phyloP scores from a whole-genome alignment of 768 basidiomycete genomes.

The Roridomyces roridus region DNA sequence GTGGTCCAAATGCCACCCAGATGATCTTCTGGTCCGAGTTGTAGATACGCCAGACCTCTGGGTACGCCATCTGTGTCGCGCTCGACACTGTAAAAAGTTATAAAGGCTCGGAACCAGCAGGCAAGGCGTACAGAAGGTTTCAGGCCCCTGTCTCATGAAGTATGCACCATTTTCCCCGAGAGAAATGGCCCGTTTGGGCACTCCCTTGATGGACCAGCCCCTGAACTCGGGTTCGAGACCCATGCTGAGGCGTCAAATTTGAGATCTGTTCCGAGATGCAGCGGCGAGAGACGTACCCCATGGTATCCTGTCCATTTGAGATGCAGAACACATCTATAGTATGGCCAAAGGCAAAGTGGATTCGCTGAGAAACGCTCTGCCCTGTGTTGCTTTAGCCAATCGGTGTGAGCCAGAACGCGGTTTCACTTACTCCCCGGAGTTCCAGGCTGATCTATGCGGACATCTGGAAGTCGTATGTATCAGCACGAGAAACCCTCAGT shows the following conservation, averaged over 20 bases:
- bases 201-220: not conserved
- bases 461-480: too few species aligned
- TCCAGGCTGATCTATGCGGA: slow-evolving; percentile 1
- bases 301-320: not conserved
- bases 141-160: not conserved
- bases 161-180: not conserved
- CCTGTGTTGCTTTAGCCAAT: not conserved
- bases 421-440: not conserved
- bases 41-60: slow-evolving; percentile 1
- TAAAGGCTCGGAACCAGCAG: not conserved
- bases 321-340: not conserved
- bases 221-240: not conserved
- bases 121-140: not conserved
- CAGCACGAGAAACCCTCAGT: not conserved
- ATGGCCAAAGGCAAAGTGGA: slow-evolving; percentile 1
- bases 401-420: not conserved
- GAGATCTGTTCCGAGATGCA: not conserved
- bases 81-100: not conserved
- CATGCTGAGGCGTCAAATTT: not conserved
- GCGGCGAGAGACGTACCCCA: not conserved
- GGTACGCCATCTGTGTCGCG: not conserved
- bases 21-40: not conserved
- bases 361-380: slow-evolving; percentile 2
- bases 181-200: not conserved
- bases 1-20: slow-evolving; percentile 1